Evolutionary conservation across 148 eudicot species (phyloP), one percentile per base, ranked within the genome.

Genomic region (Chenopodium berlandieri): DNA sequence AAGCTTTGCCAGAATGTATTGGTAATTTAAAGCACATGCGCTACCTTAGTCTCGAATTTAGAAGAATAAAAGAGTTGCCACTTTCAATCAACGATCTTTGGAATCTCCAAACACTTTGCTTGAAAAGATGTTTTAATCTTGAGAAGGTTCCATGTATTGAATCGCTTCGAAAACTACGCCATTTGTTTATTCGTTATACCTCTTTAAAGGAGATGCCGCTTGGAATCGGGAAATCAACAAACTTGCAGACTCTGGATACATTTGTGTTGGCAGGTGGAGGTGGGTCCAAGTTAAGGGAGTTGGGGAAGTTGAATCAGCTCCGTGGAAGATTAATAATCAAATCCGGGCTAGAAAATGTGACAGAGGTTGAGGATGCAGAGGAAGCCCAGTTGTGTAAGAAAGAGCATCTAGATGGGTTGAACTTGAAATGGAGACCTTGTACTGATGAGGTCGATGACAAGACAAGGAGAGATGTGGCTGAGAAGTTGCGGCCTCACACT

Each of bases 61-160:
- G 23, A 19, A 1, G 44, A 11, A 1, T 65, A 30, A 40, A 16
- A 31, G 60, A 11, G 23, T 14, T 78, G 27, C 80, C 73, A 14
- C 56, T 11, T 66, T 64, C 80, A 78, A 78, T 30, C 0, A 65
- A 58, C 58, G 44, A 30, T 52, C 80, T 78, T 67, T 27, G 56
- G 40, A 78, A 78, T 47, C 80, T 78, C 25, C 80, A 78, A 48
- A 78, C 80, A 20, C 40, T 66, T 11, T 7, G 44, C 1, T 31
- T 78, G 73, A 23, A 9, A 46, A 9, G 25, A 16, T 78, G 80
- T 40, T n/a, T n/a, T n/a, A n/a, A n/a, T n/a, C 67, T 76, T 32
- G 17, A 31, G 25, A 10, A 9, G 22, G 48, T 76, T 12, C 13
- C 50, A 20, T 17, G 60, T 17, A 22, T 58, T 30, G 30, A 7